Evolutionary conservation across 2,329 filamentous ascomycete species (phyloP).

Genomic region (Penicillium sp.): DNA sequence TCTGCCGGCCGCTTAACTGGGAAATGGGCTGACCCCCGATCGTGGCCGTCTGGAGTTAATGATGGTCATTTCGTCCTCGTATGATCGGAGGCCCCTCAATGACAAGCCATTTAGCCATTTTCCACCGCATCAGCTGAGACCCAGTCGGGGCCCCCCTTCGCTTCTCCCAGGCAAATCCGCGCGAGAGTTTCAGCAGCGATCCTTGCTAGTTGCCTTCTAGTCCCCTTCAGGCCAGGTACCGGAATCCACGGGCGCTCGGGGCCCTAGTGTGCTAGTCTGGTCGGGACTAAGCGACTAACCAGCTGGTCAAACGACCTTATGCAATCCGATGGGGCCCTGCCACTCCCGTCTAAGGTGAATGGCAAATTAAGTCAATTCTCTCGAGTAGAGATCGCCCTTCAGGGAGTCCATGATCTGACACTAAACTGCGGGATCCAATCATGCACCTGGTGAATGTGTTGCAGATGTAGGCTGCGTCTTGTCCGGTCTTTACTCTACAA

Average conservation of each 20-base stretch:
- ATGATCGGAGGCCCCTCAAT: slow-evolving; percentile 1
- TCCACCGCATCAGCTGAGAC: slow-evolving; percentile 24
- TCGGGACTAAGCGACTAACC: not conserved
- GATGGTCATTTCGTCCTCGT: slow-evolving; percentile 2
- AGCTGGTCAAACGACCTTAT: slow-evolving; percentile 18
- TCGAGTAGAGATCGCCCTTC: slow-evolving; percentile 15
- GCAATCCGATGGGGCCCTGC: slow-evolving; percentile 12
- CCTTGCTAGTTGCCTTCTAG: slow-evolving; percentile 24
- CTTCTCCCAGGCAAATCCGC: slow-evolving; percentile 14
- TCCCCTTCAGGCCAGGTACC: slow-evolving; percentile 16
- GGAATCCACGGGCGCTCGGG: slow-evolving; percentile 6
- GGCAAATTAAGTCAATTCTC: slow-evolving; percentile 11
- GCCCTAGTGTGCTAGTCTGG: not conserved
- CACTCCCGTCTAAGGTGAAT: not conserved
- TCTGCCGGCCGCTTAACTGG: slow-evolving; percentile 26
- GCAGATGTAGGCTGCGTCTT: not conserved
- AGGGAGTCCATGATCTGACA: slow-evolving; percentile 10
- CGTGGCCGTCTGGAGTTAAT: slow-evolving; percentile 4
- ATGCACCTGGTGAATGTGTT: slow-evolving; percentile 5
- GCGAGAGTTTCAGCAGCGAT: slow-evolving; percentile 18
- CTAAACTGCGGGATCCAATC: slow-evolving; percentile 7
- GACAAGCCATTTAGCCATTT: slow-evolving; percentile 12
- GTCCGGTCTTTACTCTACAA: not conserved
- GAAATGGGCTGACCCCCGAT: slow-evolving; percentile 12
- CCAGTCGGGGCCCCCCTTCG: slow-evolving; percentile 3